A percentile compares a stretch with the other conserved stretches of the same genome.
Evolutionary conservation across 495 filamentous ascomycete genomes (phyloP).

Genomic region (Mycothermus thermophilus): DNA sequence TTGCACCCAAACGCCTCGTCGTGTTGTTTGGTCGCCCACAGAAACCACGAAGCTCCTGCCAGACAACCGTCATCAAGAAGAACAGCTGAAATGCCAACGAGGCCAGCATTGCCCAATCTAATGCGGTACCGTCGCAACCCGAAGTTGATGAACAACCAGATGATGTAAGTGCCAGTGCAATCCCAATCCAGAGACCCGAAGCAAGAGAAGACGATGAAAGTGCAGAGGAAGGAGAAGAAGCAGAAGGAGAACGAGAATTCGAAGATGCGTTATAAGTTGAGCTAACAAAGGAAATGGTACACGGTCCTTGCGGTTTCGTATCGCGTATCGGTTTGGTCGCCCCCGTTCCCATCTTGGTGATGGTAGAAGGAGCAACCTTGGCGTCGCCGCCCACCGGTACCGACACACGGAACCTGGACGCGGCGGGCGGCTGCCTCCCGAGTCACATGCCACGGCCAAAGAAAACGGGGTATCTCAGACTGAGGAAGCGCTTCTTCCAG

Average conservation of each 20-base stretch:
- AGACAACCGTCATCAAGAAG: conserved; percentile 12
- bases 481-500: conserved; percentile 17
- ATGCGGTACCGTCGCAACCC: conserved; percentile 2
- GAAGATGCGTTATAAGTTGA: conserved; percentile 1
- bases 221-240: conserved; percentile 1
- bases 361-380: not conserved
- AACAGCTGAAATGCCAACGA: conserved; percentile 13
- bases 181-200: conserved; percentile 3
- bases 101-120: conserved; percentile 14
- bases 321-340: conserved; percentile 3
- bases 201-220: conserved; percentile 11
- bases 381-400: not conserved
- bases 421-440: not conserved
- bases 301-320: conserved; percentile 14
- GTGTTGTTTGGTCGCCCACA: not conserved
- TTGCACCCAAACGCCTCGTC: too few species aligned
- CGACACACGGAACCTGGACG: conserved; percentile 2
- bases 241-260: not conserved
- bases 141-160: conserved; percentile 2
- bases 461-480: conserved; percentile 17
- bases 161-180: conserved; percentile 9
- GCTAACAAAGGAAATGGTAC: conserved; percentile 19
- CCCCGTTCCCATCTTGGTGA: conserved; percentile 1
- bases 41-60: conserved; percentile 5
- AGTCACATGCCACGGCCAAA: conserved; percentile 22